Evolutionary conservation across 495 filamentous ascomycete species (phyloP), one percentile per base, ranked within the genome.

Genomic region (Penicillium cinerascens): DNA sequence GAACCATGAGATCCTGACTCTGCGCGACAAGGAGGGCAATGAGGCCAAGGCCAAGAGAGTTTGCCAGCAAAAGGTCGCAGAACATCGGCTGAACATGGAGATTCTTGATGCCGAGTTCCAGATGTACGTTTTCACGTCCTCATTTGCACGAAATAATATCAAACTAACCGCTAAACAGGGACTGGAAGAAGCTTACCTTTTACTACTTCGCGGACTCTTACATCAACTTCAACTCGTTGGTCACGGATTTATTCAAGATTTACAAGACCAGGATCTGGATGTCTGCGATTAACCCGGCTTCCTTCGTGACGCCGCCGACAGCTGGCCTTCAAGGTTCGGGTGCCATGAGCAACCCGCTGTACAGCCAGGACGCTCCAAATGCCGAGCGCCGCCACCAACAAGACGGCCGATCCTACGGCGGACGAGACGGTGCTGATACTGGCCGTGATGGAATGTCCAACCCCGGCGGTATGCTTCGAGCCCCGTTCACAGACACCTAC

Each of bases 221-320:
- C 67, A 96, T 98, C 78, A 96, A 97, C 71, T 98, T 98, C 78
- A 98, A 97, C 68, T 88, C 89, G 0, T 81, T 98, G 16, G 92
- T 98, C 52, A 96, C 91, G 0, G 95, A 97, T 68, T 79, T 98
- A 20, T 98, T 97, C 79, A 97, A 97, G 65, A 91, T 96, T 52
- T 98, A 96, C 76, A 98, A 98, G 75, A 96, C 92, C 17, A 83
- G 93, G 47, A 97, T 98, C 65, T 98, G 93, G 93, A 96, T 98
- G 91, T 96, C 91, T 5, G 92, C 93, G 7, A 95, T 98, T 73
- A 98, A 98, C 63, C 95, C 93, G 3, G 93, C 93, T 6, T 96
- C 92, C 2, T 97, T 97, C 67, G 89, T 91, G n/a, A 92, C 89
- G 46, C 70, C 72, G 3, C 88, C 89, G 4, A 77, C 81, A 22